A percentile compares a stretch with the other conserved stretches of the same genome.
Conservation (phyloP, 108 stramenopile species). For the Conticribra guillardii region DNA sequence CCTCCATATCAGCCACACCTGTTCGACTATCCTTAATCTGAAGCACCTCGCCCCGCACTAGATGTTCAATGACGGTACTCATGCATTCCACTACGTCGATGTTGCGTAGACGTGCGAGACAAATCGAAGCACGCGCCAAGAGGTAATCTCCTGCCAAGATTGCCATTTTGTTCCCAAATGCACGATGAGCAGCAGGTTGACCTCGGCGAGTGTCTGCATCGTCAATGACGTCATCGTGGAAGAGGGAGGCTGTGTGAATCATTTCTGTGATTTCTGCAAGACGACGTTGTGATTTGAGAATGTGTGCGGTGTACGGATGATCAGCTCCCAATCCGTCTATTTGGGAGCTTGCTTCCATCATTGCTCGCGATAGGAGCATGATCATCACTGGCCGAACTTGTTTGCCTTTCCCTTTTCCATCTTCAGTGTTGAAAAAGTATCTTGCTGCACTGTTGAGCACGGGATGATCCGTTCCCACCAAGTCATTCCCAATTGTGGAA, state of each 20-base stretch:
- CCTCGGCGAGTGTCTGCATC: conserved; percentile 94
- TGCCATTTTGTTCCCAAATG: conserved; percentile 99
- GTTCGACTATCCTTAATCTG: conserved; percentile 79
- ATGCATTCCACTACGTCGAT: conserved; percentile 95
- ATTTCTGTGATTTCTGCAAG: conserved; percentile 98
- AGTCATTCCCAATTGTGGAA: conserved; percentile 78
- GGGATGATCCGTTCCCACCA: conserved; percentile 83
- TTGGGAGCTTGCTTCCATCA: conserved; percentile 52
- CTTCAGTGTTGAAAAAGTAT: conserved; percentile 77
- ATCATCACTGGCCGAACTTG: conserved; percentile 90
- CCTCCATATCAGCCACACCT: conserved; percentile 62
- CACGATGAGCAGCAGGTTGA: conserved; percentile 87
- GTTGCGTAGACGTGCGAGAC: conserved; percentile 92
- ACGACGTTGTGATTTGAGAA: conserved; percentile 83
- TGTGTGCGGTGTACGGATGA: conserved; percentile 14
- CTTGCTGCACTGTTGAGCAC: conserved; percentile 83
- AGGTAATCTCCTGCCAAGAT: conserved; percentile 98
- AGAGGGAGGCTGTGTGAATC: conserved; percentile 97
- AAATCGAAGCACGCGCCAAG: conserved; percentile 94
- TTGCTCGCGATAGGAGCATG: conserved; percentile 80
- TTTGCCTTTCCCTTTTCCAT: conserved; percentile 72
- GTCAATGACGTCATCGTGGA: conserved; percentile 99
- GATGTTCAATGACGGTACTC: conserved; percentile 97
- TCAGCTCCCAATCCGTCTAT: conserved; percentile 8
- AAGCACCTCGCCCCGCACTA: conserved; percentile 98